Evolutionary conservation across 257 asterid genomes (phyloP), one percentile per base, ranked within the genome.

Genomic region (Primulina tabacum): DNA sequence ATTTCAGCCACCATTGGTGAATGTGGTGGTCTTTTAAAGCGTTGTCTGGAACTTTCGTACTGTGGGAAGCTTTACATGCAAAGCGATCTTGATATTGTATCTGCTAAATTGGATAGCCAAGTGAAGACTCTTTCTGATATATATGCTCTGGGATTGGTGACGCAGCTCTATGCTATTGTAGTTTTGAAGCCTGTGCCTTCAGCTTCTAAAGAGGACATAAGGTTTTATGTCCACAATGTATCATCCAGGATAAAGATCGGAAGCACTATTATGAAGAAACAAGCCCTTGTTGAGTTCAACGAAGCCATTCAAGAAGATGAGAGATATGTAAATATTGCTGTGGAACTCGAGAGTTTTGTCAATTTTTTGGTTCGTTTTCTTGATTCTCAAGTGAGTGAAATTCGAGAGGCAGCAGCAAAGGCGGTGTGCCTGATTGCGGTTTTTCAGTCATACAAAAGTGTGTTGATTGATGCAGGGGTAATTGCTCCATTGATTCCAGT

Each of bases 61-160:
- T 65, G 85, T 64, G 96, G 99, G 67, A 94, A 94, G 82, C 85
- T 94, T 29, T 92, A 78, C 69, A 94, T 88, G 97, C 92, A 89
- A 72, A 94, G 99, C 73, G 92, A 91, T 83, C 92, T 91, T 43
- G 97, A 91, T 71, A 73, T 86, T 57, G 53, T 85, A 0, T 80
- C 86, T 16, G 77, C 84, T 43, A 88, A 80, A 53, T 69, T 94
- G 72, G 88, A 87, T 60, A 52, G 32, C 32, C 90, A 91, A 70
- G 69, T 72, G 0, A 82, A 60, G 79, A 75, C 73, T 52, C 60
- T 89, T 2, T 77, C 86, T 14, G 96, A 88, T 34, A 88, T 89
- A 18, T 88, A 91, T 62, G 77, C 89, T 21, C 85, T 75, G 53
- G 96, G 96, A 3, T 74, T 94, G 88, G 86, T 86, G 26, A 70